Evolutionary conservation across 1,284 basidiomycete species (phyloP).

Genomic region (Athelia sp.): DNA sequence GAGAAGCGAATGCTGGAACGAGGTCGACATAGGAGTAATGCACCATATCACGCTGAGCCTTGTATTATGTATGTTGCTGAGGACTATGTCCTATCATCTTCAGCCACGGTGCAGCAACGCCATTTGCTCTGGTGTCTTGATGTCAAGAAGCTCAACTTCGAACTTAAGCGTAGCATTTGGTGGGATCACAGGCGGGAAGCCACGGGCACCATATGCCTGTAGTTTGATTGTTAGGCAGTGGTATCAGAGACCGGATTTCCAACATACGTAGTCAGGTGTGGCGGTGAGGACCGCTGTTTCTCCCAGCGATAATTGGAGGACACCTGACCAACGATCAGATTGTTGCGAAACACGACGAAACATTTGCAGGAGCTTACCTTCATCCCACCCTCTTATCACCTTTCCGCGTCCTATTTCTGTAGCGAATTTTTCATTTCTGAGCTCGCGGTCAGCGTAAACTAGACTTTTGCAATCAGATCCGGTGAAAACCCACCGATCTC

Average conservation of each 20-base stretch:
- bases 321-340: slow-evolving; percentile 30
- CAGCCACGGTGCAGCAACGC: slow-evolving; percentile 4
- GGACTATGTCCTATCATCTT: slow-evolving; percentile 10
- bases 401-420: slow-evolving; percentile 58
- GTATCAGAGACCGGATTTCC: slow-evolving; percentile 4
- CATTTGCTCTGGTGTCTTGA: slow-evolving; percentile 35
- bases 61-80: slow-evolving; percentile 9
- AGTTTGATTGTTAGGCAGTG: slow-evolving; percentile 5
- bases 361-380: slow-evolving; percentile 37
- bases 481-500: slow-evolving; percentile 49
- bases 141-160: slow-evolving; percentile 61
- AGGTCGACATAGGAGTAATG: not conserved
- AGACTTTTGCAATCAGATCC: slow-evolving; percentile 15
- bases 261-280: slow-evolving; percentile 48
- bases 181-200: slow-evolving; percentile 66
- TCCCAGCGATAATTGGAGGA: slow-evolving; percentile 58
- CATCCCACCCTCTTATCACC: slow-evolving; percentile 75
- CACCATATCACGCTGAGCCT: not conserved
- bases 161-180: slow-evolving; percentile 56
- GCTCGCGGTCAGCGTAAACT: slow-evolving; percentile 4
- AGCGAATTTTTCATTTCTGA: slow-evolving; percentile 45
- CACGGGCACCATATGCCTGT: slow-evolving; percentile 48
- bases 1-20: too few relatives aligned
- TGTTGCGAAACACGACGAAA: slow-evolving; percentile 6
- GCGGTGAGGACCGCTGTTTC: slow-evolving; percentile 56